Base-by-base conservation (phyloP, 1,284 basidiomycete genomes). In the Ceratobasidium sp. region DNA sequence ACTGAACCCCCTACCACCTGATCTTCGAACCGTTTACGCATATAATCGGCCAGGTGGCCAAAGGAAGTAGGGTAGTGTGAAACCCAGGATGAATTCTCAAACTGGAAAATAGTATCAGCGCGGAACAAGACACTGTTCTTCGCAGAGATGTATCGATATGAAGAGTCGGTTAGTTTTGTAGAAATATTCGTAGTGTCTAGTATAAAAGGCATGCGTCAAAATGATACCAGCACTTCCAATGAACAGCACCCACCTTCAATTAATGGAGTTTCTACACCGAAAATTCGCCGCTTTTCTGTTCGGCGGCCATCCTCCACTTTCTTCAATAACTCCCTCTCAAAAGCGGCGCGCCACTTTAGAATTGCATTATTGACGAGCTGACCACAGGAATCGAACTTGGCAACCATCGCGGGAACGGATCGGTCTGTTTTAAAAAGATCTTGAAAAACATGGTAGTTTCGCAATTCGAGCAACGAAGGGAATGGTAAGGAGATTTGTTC, bases 71-170 rank as follows among this genome's bases (percentile, higher is more conserved):
- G 64, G 13, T 67, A 67, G 15, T 67, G 42, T 28, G 64, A 39
- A 3, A 46, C 44, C 64, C 64, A 67, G 12, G 44, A 46, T 15
- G 64, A 67, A 20, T 67, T 67, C 49, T 67, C 23, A n/a, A 77
- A 77, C 61, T 39, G 64, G 75, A 77, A 77, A n/a, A 77, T 51
- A 15, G 51, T 68, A 40, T 77, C 75, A 28, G 75, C 75, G 20
- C 75, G 75, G 26, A 77, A 68, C 33, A 77, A 51, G 44, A 67
- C 55, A 26, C 56, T 77, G 28, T 77, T 77, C 64, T 58, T 55
- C 5, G 75, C 33, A 23, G 75, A 58, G 6, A 77, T 44, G 42
- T 56, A 60, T 42, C 53, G 26, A 68, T 77, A 77, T 10, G 75
- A 77, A n/a, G 53, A n/a, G 18, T 26, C 64, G 55, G 51, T 77